Conservation (phyloP, 2,329 filamentous ascomycete genomes). For the Truncatella angustata region DNA sequence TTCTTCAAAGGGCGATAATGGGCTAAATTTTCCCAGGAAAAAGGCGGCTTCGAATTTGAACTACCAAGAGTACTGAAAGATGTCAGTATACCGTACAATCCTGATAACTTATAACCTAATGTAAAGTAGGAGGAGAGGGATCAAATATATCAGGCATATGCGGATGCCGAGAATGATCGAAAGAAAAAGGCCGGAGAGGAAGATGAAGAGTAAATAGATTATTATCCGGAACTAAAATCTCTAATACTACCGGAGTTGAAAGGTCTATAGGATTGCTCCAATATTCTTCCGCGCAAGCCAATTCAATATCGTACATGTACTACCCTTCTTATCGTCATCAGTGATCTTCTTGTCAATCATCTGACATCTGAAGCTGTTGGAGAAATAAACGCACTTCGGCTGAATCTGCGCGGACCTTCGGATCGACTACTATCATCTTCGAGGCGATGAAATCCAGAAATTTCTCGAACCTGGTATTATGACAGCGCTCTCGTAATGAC, state of each 20-base stretch:
- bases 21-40: not conserved
- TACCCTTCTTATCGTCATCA: too few species aligned
- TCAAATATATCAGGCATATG: not conserved
- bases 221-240: too few species aligned
- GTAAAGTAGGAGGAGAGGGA: not conserved
- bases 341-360: not conserved
- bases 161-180: not conserved
- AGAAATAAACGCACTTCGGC: slow-evolving; percentile 5
- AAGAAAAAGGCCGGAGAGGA: not conserved
- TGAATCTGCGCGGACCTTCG: not conserved
- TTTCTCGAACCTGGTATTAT: not conserved
- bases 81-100: not conserved
- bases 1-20: not conserved
- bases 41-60: not conserved
- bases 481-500: not conserved
- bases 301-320: too few species aligned
- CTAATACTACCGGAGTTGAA: not conserved
- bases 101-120: not conserved
- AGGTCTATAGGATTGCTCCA: not conserved
- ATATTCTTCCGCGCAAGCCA: not conserved
- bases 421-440: slow-evolving; percentile 5
- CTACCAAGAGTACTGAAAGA: not conserved
- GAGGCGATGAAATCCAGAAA: slow-evolving; percentile 6
- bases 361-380: not conserved
- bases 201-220: not conserved